Conservation (phyloP, 768 basidiomycete species). For the Rhodocollybia butyracea region DNA sequence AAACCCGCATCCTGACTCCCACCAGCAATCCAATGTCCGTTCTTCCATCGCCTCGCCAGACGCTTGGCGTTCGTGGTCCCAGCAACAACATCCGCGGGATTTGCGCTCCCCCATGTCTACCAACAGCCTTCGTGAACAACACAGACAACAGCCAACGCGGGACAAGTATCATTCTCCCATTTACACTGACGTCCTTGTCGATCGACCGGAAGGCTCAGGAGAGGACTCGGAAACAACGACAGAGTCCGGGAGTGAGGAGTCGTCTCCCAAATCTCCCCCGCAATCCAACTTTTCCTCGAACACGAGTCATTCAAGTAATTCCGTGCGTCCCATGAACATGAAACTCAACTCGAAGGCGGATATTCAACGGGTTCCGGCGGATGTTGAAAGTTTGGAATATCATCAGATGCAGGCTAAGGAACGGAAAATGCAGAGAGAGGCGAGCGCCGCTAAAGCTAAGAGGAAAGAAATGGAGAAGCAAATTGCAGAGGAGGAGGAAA, state of each 20-base stretch:
- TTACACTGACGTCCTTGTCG: background rate
- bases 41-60: background rate
- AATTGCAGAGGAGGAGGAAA: slow-evolving; percentile 25
- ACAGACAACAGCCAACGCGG: background rate
- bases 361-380: background rate
- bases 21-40: background rate
- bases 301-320: background rate
- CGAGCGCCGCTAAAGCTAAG: background rate
- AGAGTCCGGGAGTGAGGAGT: background rate
- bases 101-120: background rate
- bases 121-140: background rate
- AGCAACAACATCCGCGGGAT: background rate
- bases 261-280: background rate
- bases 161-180: background rate
- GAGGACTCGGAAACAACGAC: background rate
- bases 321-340: background rate
- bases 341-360: background rate
- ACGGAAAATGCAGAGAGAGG: background rate
- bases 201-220: background rate
- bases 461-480: slow-evolving; percentile 11
- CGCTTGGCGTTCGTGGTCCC: slow-evolving; percentile 2
- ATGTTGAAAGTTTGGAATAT: slow-evolving; percentile 1
- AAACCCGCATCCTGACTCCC: no score
- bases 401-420: slow-evolving; percentile 1
- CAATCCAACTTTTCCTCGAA: background rate